Percentiles rank a stretch among this genome's conserved stretches.
These are phyloP conservation scores for Flaveria linearis DNA, from an alignment of 129 eudicot genomes.

Conservation along the genomic window DNA sequence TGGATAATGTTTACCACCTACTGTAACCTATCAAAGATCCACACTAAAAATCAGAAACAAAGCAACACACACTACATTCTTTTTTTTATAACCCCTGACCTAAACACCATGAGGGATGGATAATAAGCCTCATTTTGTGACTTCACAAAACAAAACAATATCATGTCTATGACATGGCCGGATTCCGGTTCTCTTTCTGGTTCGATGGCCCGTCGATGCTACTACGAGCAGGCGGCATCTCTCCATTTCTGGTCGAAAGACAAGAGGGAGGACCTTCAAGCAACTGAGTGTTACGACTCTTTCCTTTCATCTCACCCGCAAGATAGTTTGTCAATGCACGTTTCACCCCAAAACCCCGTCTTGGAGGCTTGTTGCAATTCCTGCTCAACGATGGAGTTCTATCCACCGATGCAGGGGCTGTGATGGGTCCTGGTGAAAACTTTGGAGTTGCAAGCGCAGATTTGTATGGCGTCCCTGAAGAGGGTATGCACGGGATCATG, in stretches of 20 bases:
- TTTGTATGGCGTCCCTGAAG: conserved; percentile 78
- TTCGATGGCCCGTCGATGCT: conserved; percentile 39
- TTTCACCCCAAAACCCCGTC: conserved; percentile 87
- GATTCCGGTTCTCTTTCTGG: conserved; percentile 47
- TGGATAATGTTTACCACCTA: too few species aligned
- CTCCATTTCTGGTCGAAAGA: conserved; percentile 39
- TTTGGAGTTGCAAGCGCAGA: conserved; percentile 68
- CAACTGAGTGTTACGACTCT: conserved; percentile 36
- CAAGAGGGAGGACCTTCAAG: conserved; percentile 46
- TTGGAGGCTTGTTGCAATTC: conserved; percentile 53
- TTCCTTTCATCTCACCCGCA: conserved; percentile 67
- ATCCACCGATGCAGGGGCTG: conserved; percentile 60
- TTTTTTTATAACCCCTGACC: neutral
- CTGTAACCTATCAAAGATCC: too few species aligned
- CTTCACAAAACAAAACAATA: conserved; percentile 14
- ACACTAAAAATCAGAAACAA: too few species aligned
- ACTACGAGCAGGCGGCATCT: conserved; percentile 28
- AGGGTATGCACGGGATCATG: conserved; percentile 35
- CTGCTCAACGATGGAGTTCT: conserved; percentile 61
- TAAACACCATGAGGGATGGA: conserved; percentile 19
- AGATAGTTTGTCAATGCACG: conserved; percentile 76
- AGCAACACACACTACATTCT: too few species aligned
- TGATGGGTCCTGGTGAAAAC: conserved; percentile 58
- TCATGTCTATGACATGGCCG: conserved; percentile 27
- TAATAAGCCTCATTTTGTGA: conserved; percentile 30